A percentile compares a stretch with the other conserved stretches of the same genome.
phyloP scores from a whole-genome alignment of 768 basidiomycete genomes.

The Boletus huronensis region DNA sequence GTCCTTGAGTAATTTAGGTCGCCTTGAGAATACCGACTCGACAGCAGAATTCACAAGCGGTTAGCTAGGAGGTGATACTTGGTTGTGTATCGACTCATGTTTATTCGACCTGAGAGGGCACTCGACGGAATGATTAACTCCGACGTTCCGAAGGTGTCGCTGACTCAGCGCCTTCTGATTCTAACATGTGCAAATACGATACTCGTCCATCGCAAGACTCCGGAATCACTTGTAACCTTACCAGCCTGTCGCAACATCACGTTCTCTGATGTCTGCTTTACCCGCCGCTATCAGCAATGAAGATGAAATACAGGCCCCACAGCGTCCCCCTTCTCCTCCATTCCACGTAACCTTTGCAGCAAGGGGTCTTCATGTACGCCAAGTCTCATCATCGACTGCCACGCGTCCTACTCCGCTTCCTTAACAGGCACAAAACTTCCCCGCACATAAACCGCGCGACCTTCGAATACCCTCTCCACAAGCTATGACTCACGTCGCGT shows the following conservation, averaged over 20 bases:
- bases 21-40: background rate
- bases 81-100: background rate
- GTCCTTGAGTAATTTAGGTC: too few species aligned
- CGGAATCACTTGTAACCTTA: background rate
- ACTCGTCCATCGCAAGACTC: background rate
- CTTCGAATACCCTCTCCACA: constrained; percentile 62
- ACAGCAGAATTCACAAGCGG: background rate
- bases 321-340: constrained; percentile 70
- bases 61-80: background rate
- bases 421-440: constrained; percentile 69
- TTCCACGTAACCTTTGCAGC: constrained; percentile 65
- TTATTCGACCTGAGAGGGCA: too few species aligned
- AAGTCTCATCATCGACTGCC: constrained; percentile 6
- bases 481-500: constrained; percentile 71
- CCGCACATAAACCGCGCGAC: constrained; percentile 76
- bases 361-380: constrained; percentile 66
- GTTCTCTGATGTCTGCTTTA: constrained; percentile 24
- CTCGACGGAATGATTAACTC: too few species aligned
- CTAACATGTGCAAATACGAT: constrained; percentile 26
- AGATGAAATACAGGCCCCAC: constrained; percentile 54
- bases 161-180: constrained; percentile 14
- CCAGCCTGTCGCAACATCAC: background rate
- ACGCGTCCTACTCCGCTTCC: constrained; percentile 10
- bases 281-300: constrained; percentile 36
- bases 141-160: background rate